These are phyloP conservation scores for Naganishia kalamii DNA, from an alignment of 768 basidiomycete genomes.

Conservation along the genomic window DNA sequence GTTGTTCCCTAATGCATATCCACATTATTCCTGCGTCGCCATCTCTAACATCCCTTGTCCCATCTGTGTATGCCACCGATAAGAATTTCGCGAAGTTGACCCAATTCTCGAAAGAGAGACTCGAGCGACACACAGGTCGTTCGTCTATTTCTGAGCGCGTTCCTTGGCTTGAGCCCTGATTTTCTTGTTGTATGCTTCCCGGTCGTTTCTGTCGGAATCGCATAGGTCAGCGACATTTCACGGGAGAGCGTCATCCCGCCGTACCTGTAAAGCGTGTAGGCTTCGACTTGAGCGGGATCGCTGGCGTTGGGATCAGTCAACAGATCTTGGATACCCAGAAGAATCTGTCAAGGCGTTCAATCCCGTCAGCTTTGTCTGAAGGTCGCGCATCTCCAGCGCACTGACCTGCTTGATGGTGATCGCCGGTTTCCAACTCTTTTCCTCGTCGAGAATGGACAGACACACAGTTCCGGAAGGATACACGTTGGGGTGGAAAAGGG, in stretches of 20 bases:
- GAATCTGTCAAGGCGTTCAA: conserved; percentile 60
- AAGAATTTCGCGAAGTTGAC: too few relatives aligned
- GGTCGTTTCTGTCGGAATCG: conserved; percentile 68
- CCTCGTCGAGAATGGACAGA: conserved; percentile 93
- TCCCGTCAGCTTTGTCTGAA: not conserved
- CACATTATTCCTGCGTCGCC: too few relatives aligned
- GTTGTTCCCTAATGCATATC: too few relatives aligned
- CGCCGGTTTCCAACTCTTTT: conserved; percentile 97
- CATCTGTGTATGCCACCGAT: too few relatives aligned
- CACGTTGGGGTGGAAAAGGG: conserved; percentile 95
- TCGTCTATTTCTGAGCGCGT: conserved; percentile 83
- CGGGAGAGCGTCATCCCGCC: conserved; percentile 40
- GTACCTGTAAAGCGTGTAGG: conserved; percentile 97
- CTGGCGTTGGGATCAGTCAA: conserved; percentile 92
- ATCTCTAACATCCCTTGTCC: too few relatives aligned
- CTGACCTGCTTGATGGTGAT: conserved; percentile 75
- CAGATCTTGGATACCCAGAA: conserved; percentile 91
- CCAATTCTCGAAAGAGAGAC: too few relatives aligned
- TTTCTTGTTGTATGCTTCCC: conserved; percentile 77
- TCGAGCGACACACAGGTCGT: too few relatives aligned
- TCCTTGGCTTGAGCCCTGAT: conserved; percentile 82
- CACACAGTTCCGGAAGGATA: conserved; percentile 99
- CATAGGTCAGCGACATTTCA: not conserved
- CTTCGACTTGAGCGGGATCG: conserved; percentile 96
- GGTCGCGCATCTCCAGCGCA: not conserved